Conservation (phyloP, 495 filamentous ascomycete species). For the Thozetella sp. region DNA sequence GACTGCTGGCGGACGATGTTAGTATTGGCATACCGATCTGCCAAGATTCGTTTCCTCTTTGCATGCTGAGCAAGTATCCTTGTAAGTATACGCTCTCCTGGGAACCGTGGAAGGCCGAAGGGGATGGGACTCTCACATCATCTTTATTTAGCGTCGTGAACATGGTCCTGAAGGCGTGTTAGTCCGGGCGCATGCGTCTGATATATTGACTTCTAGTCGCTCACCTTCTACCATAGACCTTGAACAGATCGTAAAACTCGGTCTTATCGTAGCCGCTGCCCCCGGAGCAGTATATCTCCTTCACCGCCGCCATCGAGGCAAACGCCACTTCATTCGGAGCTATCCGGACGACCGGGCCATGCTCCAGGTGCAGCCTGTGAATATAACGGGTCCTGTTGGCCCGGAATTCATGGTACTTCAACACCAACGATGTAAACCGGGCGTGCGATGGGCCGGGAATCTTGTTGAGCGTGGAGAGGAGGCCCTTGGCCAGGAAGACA, state of each 20-base stretch:
- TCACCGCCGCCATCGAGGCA: conserved; percentile 55
- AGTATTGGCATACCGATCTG: conserved; percentile 67
- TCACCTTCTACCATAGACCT: conserved; percentile 55
- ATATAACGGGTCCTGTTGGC: conserved; percentile 55
- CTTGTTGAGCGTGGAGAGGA: conserved; percentile 39
- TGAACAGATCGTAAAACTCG: conserved; percentile 66
- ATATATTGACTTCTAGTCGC: neutral
- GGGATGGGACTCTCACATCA: conserved; percentile 40
- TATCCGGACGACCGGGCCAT: conserved; percentile 59
- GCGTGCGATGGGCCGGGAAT: conserved; percentile 58
- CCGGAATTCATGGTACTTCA: conserved; percentile 61
- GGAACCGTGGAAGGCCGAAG: neutral
- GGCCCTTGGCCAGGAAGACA: conserved; percentile 16
- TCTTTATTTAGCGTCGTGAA: conserved; percentile 61
- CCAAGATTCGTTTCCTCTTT: conserved; percentile 59
- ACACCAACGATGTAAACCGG: conserved; percentile 48
- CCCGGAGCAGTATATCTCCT: conserved; percentile 65
- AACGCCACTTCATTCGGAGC: conserved; percentile 66
- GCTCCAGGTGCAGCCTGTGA: conserved; percentile 54
- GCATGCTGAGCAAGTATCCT: conserved; percentile 43
- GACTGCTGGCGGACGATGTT: conserved; percentile 58
- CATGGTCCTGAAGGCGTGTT: conserved; percentile 48
- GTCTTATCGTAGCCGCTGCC: conserved; percentile 73
- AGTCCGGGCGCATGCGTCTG: neutral
- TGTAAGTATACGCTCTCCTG: neutral